Percentiles rank a stretch among this genome's conserved stretches.
phyloP scores from a whole-genome alignment of 2,329 filamentous ascomycete genomes.

The Fusarium nanum region DNA sequence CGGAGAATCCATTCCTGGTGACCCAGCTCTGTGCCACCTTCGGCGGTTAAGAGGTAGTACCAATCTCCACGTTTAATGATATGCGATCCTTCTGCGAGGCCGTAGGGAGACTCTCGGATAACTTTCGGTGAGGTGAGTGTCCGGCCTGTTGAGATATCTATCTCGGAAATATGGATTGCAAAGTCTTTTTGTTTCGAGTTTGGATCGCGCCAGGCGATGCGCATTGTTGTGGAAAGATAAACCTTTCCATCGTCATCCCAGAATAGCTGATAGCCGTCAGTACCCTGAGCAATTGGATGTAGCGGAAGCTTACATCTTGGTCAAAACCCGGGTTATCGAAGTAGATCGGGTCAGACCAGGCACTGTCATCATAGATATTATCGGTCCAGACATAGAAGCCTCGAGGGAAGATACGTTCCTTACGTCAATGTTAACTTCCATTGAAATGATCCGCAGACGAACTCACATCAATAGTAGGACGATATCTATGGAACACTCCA shows the following conservation, averaged over 20 bases:
- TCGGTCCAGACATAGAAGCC: constrained; percentile 66
- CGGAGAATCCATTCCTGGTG: constrained; percentile 65
- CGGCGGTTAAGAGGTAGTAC: constrained; percentile 45
- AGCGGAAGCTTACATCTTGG: constrained; percentile 53
- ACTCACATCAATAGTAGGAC: constrained; percentile 52
- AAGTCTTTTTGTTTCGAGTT: constrained; percentile 62
- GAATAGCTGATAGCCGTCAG: constrained; percentile 49
- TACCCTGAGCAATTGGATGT: fast-evolving
- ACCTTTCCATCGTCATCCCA: constrained; percentile 63
- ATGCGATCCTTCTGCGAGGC: constrained; percentile 57
- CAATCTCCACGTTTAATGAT: constrained; percentile 41
- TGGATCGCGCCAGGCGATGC: constrained; percentile 52
- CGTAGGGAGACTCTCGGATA: constrained; percentile 53
- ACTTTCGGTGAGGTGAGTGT: constrained; percentile 52
- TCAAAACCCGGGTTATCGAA: constrained; percentile 67
- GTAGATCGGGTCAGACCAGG: constrained; percentile 65
- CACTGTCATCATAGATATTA: constrained; percentile 62
- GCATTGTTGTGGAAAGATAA: constrained; percentile 60
- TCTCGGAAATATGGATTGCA: constrained; percentile 59
- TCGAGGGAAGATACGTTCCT: constrained; percentile 60
- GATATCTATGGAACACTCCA: constrained; percentile 57
- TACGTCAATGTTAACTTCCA: background rate
- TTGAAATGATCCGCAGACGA: fast-evolving
- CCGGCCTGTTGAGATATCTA: constrained; percentile 56
- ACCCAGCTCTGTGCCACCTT: constrained; percentile 50